Evolutionary conservation across 352 stramenopile species (phyloP).

Genomic region (Globisporangium radiosum): DNA sequence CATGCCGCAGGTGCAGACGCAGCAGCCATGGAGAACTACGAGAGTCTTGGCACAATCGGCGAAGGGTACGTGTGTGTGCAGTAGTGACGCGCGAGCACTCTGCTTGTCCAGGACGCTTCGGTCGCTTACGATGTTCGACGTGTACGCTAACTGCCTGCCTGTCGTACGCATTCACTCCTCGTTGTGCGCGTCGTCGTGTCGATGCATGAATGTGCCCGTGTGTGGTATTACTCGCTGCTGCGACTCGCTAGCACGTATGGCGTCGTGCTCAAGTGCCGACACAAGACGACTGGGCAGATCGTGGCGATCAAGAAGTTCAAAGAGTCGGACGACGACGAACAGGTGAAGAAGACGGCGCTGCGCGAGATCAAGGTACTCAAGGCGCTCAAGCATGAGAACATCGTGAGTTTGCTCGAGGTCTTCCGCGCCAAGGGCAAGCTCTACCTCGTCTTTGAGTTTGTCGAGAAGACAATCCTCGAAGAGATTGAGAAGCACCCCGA

Average conservation of each 20-base stretch:
- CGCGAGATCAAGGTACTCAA: constrained; percentile 84
- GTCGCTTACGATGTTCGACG: too few species aligned
- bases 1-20: not conserved
- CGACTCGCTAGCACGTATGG: constrained; percentile 57
- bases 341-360: constrained; percentile 84
- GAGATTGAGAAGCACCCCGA: constrained; percentile 86
- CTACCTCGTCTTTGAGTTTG: constrained; percentile 85
- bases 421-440: constrained; percentile 83
- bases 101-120: too few species aligned
- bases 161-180: too few species aligned
- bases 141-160: too few species aligned
- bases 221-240: too few species aligned
- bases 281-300: constrained; percentile 77
- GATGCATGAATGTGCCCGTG: too few species aligned
- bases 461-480: constrained; percentile 86
- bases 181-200: too few species aligned
- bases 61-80: constrained; percentile 50
- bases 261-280: constrained; percentile 82
- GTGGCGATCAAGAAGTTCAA: constrained; percentile 93
- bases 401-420: constrained; percentile 82
- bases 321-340: constrained; percentile 84
- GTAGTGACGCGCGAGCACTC: too few species aligned
- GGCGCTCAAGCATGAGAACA: constrained; percentile 84
- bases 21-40: constrained; percentile 81
- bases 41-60: constrained; percentile 81